Base-by-base conservation (phyloP, 2,329 filamentous ascomycete genomes). In the Zalaria obscura region DNA sequence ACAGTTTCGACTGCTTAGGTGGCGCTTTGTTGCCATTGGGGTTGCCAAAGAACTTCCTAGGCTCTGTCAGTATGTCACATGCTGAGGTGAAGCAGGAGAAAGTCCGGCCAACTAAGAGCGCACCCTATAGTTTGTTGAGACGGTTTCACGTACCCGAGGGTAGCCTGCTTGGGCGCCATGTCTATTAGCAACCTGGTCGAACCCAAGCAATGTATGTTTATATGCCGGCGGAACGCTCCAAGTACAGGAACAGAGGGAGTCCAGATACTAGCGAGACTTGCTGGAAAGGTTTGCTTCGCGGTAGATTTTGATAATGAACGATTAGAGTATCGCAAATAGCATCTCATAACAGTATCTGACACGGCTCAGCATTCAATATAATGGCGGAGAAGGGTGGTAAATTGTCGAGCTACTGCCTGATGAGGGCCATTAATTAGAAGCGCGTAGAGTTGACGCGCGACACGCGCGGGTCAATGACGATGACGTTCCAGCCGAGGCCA, bases 31-130 rank as follows among this genome's bases (percentile, higher is more conserved):
- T 60, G 39, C 76, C 79, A 52, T 75, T 75, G 26, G 73, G 69
- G 35, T 75, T 72, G 18, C 76, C 76, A 57, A 95, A 93, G 66
- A 94, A 95, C 59, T 89, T 91, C 47, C 89, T 96, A 49, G 26
- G 7, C 35, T 7, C 7, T 2, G 34, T 56, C 29, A 52, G 48
- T 43, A 40, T 29, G 32, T 33, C 8, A 27, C 25, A 27, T 6
- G 25, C 7, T 10, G 26, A 32, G n/a, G 32, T 32, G 38, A 27
- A 10, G 5, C 25, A 11, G 27, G 9, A 33, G 40, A 36, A n/a
- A 29, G 29, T n/a, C 4, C n/a, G 35, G 26, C 34, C 32, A 34
- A 38, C 11, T 38, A 26, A 36, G 35, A 42, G 61, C 68, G 62
- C 76, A 87, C 83, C 79, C 75, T 61, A 89, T 66, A 52, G 79